phyloP scores from a whole-genome alignment of 192 early-diverging fungal genomes.

The Linnemannia elongata region DNA sequence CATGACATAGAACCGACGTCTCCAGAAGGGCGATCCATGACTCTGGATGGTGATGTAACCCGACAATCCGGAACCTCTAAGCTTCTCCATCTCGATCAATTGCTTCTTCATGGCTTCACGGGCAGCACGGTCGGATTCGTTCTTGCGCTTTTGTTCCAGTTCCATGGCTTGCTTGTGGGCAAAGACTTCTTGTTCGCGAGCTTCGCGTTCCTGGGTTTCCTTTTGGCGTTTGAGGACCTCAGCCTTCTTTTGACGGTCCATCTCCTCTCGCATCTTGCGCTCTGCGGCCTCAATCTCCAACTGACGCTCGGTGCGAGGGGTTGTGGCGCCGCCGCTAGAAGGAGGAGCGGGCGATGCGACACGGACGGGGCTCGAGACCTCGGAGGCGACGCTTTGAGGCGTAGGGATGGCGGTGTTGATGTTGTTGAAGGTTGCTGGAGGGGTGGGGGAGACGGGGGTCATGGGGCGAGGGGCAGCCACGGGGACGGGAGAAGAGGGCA shows the following conservation, averaged over 20 bases:
- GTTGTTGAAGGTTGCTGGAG: constrained; percentile 22
- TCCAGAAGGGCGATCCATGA: constrained; percentile 64
- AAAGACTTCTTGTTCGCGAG: constrained; percentile 56
- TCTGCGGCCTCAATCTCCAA: constrained; percentile 51
- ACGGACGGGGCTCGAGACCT: constrained; percentile 24
- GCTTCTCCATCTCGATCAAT: constrained; percentile 42
- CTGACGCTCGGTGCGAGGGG: constrained; percentile 47
- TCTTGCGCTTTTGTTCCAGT: constrained; percentile 31
- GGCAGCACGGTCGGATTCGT: constrained; percentile 40
- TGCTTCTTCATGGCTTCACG: constrained; percentile 53
- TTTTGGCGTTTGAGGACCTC: constrained; percentile 36
- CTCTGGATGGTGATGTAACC: constrained; percentile 62
- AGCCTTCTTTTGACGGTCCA: constrained; percentile 55
- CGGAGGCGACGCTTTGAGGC: constrained; percentile 6
- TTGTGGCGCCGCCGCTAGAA: constrained; percentile 1
- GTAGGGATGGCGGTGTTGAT: constrained; percentile 14
- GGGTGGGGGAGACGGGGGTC: constrained; percentile 37
- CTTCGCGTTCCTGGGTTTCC: constrained; percentile 52
- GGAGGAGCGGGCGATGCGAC: constrained; percentile 17
- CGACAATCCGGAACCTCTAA: constrained; percentile 43
- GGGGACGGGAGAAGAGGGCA: constrained; percentile 26
- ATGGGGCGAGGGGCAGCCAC: constrained; percentile 29
- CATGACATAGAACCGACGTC: constrained; percentile 70
- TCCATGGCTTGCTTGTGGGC: constrained; percentile 41
- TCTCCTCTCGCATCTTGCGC: constrained; percentile 52